phyloP scores from a whole-genome alignment of 495 filamentous ascomycete genomes.

The Aspergillus haitiensis region DNA sequence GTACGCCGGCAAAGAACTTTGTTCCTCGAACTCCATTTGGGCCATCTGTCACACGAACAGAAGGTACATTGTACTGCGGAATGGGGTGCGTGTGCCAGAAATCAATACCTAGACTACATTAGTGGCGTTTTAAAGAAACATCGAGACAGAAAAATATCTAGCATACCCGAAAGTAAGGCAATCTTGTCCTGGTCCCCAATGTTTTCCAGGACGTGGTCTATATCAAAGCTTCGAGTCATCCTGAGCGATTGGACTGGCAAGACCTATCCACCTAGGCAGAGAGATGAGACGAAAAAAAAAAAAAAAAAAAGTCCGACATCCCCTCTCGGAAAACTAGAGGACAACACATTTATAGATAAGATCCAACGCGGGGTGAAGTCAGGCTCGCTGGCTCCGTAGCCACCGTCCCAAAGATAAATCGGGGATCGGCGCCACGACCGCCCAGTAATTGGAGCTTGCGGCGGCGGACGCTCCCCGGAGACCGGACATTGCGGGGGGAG shows the following conservation, averaged over 20 bases:
- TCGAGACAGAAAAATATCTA: background rate
- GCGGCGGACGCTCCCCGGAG: slow-evolving; percentile 15
- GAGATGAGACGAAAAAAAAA: background rate
- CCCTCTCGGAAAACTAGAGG: background rate
- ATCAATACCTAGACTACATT: slow-evolving; percentile 41
- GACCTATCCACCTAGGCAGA: background rate
- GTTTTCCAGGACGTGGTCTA: slow-evolving; percentile 33
- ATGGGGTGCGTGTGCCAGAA: slow-evolving; percentile 73
- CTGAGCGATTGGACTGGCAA: slow-evolving; percentile 6
- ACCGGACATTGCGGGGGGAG: background rate
- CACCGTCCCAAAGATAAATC: background rate
- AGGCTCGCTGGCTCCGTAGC: background rate
- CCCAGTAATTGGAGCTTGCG: slow-evolving; percentile 9
- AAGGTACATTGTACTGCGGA: slow-evolving; percentile 61
- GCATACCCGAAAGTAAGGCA: slow-evolving; percentile 31
- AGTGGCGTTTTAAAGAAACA: background rate
- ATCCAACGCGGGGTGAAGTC: slow-evolving; percentile 10
- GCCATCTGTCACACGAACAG: slow-evolving; percentile 62
- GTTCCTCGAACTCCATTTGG: slow-evolving; percentile 68
- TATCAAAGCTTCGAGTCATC: slow-evolving; percentile 29
- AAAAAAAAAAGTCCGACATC: background rate
- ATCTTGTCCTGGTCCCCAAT: slow-evolving; percentile 34
- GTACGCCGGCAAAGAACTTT: slow-evolving; percentile 59
- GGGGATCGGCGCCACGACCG: background rate
- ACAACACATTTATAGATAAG: slow-evolving; percentile 8